Evolutionary conservation across 805 yeast species (phyloP).

Genomic region (Isabelozyma gotoi): DNA sequence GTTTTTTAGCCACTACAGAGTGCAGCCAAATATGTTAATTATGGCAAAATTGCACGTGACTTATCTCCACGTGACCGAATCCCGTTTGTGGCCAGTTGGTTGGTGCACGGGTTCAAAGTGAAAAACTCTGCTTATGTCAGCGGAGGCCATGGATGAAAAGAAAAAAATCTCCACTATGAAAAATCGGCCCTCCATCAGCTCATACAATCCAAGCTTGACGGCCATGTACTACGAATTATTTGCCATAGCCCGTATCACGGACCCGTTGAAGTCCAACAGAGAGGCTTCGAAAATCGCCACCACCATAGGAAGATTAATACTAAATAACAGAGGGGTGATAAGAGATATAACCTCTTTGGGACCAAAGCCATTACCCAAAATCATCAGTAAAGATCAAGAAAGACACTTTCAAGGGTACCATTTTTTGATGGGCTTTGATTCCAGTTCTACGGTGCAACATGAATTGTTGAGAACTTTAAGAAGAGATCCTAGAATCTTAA

Average conservation of each 20-base stretch:
- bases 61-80: not conserved
- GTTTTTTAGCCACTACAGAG: not conserved
- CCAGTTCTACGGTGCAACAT: slow-evolving; percentile 81
- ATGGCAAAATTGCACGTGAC: not conserved
- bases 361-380: slow-evolving; percentile 71
- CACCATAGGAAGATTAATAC: slow-evolving; percentile 78
- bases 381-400: slow-evolving; percentile 83
- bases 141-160: not conserved
- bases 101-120: not conserved
- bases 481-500: slow-evolving; percentile 86
- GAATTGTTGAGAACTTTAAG: slow-evolving; percentile 79
- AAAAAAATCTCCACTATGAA: not conserved
- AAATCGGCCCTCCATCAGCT: not conserved
- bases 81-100: too few relatives aligned
- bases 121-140: not conserved
- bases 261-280: slow-evolving; percentile 44
- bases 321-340: slow-evolving; percentile 92
- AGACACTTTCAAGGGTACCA: slow-evolving; percentile 88
- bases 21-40: not conserved
- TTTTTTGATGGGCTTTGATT: slow-evolving; percentile 83
- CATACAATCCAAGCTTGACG: not conserved
- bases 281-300: slow-evolving; percentile 45
- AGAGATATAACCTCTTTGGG: slow-evolving; percentile 82
- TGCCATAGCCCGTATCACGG: slow-evolving; percentile 81
- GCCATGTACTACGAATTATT: slow-evolving; percentile 85